These are phyloP conservation scores for Gracilaria vermiculophylla DNA, from an alignment of 23 red algal genomes.

Conservation along the genomic window DNA sequence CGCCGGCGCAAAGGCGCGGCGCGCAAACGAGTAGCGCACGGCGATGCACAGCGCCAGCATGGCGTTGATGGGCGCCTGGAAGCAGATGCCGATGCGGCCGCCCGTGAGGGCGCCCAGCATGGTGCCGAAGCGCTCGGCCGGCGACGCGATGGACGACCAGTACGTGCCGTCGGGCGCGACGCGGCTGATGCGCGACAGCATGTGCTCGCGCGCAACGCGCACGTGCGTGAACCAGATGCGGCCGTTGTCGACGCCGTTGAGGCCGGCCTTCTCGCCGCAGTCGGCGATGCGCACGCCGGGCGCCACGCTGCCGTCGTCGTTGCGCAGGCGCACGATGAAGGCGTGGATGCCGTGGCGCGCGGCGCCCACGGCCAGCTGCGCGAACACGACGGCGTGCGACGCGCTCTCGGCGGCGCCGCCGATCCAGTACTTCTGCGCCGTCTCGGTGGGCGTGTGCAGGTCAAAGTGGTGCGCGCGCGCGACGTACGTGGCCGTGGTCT, in stretches of 20 bases:
- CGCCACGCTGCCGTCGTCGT: not conserved
- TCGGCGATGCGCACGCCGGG: constrained; percentile 71
- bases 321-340: constrained; percentile 89
- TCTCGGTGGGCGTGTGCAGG: constrained; percentile 82
- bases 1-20: constrained; percentile 76
- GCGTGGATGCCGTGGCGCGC: constrained; percentile 79
- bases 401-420: constrained; percentile 85
- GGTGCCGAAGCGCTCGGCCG: constrained; percentile 80
- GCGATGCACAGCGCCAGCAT: constrained; percentile 86
- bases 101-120: constrained; percentile 84
- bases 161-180: constrained; percentile 77
- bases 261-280: constrained; percentile 84
- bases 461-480: constrained; percentile 33
- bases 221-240: constrained; percentile 97
- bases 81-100: constrained; percentile 79
- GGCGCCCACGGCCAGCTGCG: constrained; percentile 58
- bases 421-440: constrained; percentile 97
- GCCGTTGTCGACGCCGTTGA: constrained; percentile 98
- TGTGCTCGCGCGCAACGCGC: constrained; percentile 61
- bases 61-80: constrained; percentile 33
- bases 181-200: constrained; percentile 51
- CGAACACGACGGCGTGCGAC: constrained; percentile 76
- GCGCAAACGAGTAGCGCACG: constrained; percentile 68
- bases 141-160: constrained; percentile 58
- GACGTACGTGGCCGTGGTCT: constrained; percentile 86